A percentile compares a stretch with the other conserved stretches of the same genome.
Conservation (phyloP, 441 rosid genomes). For the Populus trichocarpa region DNA sequence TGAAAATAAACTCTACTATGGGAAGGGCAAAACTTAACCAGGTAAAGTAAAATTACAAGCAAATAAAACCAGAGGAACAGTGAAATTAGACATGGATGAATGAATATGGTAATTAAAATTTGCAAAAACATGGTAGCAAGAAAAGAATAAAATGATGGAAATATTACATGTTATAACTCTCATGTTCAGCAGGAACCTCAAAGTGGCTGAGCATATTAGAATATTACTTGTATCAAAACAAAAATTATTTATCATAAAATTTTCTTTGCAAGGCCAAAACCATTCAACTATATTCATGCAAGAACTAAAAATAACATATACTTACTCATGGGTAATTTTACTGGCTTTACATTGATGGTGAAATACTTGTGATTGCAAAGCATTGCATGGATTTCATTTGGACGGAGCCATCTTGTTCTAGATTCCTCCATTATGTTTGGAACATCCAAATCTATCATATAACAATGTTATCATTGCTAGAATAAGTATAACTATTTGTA, state of each 20-base stretch:
- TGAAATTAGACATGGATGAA: background rate
- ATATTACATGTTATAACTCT: background rate
- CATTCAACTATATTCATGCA: background rate
- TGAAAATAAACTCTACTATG: background rate
- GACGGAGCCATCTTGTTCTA: slow-evolving; percentile 85
- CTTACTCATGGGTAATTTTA: slow-evolving; percentile 76
- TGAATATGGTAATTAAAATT: background rate
- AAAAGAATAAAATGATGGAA: background rate
- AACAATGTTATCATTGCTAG: slow-evolving; percentile 8
- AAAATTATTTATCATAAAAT: background rate
- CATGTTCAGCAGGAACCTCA: background rate
- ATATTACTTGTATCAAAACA: slow-evolving; percentile 1
- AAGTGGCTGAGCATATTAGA: background rate
- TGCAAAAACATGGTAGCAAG: background rate
- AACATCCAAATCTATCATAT: slow-evolving; percentile 72
- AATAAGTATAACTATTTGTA: background rate
- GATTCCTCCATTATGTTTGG: slow-evolving; percentile 66
- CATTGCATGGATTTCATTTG: slow-evolving; percentile 88
- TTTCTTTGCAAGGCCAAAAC: background rate
- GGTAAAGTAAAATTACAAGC: background rate
- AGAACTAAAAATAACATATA: background rate
- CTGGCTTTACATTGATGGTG: slow-evolving; percentile 71
- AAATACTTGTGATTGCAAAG: slow-evolving; percentile 71
- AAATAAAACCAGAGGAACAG: slow-evolving; percentile 4
- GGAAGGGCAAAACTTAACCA: background rate